Evolutionary conservation across 1,139 yeast species (phyloP).

Genomic region (Candida tropicalis): DNA sequence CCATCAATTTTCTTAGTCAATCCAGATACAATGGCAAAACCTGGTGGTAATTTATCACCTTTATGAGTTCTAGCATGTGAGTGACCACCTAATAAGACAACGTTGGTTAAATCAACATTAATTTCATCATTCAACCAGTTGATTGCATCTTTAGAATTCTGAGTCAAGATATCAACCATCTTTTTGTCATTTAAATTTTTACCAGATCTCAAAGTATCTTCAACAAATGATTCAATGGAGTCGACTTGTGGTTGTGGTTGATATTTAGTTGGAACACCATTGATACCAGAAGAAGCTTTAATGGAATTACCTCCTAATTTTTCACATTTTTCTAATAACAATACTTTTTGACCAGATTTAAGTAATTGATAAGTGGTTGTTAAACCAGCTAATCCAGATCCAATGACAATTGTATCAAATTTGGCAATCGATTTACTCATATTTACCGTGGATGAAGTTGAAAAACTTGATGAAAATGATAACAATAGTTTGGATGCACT

Average conservation of each 20-base stretch:
- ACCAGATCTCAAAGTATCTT: constrained; percentile 37
- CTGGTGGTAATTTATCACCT: constrained; percentile 40
- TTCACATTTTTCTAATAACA: constrained; percentile 33
- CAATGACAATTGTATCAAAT: constrained; percentile 27
- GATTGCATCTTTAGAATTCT: constrained; percentile 32
- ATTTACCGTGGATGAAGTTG: constrained; percentile 1
- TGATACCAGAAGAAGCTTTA: constrained; percentile 45
- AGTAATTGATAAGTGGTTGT: constrained; percentile 32
- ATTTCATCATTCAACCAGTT: constrained; percentile 31
- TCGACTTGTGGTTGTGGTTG: constrained; percentile 27
- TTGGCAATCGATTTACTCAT: constrained; percentile 6
- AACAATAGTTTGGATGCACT: background rate
- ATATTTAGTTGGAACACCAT: constrained; percentile 37
- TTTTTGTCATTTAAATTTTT: constrained; percentile 27
- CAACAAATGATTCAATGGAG: constrained; percentile 24
- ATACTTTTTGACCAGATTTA: constrained; percentile 27
- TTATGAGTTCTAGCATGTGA: constrained; percentile 40
- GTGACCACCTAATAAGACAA: constrained; percentile 40
- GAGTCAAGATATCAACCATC: constrained; percentile 29
- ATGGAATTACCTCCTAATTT: constrained; percentile 41
- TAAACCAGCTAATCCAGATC: constrained; percentile 42
- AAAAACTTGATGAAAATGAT: constrained; percentile 1
- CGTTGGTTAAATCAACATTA: constrained; percentile 30
- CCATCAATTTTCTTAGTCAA: constrained; percentile 24
- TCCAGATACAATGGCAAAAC: constrained; percentile 36